Conservation (phyloP, 805 yeast genomes). For the Schwanniomyces sp. region DNA sequence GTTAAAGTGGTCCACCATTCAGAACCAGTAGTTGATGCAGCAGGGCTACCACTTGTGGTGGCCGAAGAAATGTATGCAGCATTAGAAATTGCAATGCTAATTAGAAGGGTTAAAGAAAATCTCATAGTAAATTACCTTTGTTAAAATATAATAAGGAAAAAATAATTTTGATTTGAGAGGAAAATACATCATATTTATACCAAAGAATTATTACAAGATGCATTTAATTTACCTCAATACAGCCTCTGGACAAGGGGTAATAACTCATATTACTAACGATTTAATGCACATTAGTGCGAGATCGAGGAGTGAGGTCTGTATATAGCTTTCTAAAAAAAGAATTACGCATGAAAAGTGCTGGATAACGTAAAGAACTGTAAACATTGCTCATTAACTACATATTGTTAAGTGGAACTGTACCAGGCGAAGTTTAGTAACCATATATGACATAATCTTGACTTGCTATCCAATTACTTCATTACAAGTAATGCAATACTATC, state of each 20-base stretch:
- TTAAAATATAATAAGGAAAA: background rate
- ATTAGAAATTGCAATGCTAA: conserved; percentile 9
- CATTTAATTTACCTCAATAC: background rate
- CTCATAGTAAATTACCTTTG: background rate
- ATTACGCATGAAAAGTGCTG: background rate
- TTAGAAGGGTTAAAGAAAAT: conserved; percentile 11
- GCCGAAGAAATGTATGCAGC: conserved; percentile 26
- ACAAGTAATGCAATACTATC: background rate
- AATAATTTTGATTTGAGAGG: background rate
- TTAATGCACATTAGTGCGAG: background rate
- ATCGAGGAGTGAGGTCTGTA: background rate
- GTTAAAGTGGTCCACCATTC: conserved; percentile 30
- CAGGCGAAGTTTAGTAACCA: background rate
- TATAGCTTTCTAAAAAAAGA: background rate
- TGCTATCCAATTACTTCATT: background rate
- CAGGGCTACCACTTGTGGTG: background rate
- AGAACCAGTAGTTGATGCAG: background rate
- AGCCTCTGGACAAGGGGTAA: background rate
- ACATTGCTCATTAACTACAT: background rate
- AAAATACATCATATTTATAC: background rate
- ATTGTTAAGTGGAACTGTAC: background rate
- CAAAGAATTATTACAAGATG: background rate
- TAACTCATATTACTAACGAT: background rate
- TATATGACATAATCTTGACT: background rate
- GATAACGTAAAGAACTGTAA: background rate